Percentiles rank a stretch among this genome's conserved stretches.
These are phyloP conservation scores for Aureobasidium sp. DNA, from an alignment of 2,329 filamentous ascomycete species.

Conservation along the genomic window DNA sequence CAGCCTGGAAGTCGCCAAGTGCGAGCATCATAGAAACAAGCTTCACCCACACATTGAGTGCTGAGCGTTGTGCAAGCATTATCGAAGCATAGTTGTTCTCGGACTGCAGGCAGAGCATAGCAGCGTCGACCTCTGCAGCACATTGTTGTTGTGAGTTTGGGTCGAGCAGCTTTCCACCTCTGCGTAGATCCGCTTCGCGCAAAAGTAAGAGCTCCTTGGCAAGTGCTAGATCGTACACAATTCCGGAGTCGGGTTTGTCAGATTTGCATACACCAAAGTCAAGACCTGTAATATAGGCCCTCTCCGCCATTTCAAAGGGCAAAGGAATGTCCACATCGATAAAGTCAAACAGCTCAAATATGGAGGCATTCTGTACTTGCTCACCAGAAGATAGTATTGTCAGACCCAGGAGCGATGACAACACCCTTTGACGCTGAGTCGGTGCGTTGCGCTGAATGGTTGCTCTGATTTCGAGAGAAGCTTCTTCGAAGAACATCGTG, in stretches of 20 bases:
- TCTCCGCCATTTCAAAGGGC: constrained; percentile 41
- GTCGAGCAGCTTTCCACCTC: constrained; percentile 32
- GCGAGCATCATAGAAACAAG: constrained; percentile 77
- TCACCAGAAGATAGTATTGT: constrained; percentile 61
- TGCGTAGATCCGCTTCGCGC: constrained; percentile 56
- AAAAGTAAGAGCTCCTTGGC: constrained; percentile 68
- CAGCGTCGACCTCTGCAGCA: constrained; percentile 52
- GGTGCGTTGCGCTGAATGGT: constrained; percentile 65
- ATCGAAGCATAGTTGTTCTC: constrained; percentile 59
- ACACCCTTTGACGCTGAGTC: constrained; percentile 37
- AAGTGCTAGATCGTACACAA: constrained; percentile 62
- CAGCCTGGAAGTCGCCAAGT: constrained; percentile 69
- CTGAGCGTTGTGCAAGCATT: constrained; percentile 50
- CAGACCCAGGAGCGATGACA: constrained; percentile 67
- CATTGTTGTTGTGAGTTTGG: constrained; percentile 34
- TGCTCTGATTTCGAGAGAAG: constrained; percentile 74
- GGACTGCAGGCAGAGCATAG: constrained; percentile 56
- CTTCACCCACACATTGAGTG: constrained; percentile 77
- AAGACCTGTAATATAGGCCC: constrained; percentile 58
- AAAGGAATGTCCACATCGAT: constrained; percentile 56
- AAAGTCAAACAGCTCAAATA: constrained; percentile 94
- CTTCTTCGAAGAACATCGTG: constrained; percentile 74
- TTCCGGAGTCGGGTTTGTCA: constrained; percentile 50
- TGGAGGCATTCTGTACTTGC: constrained; percentile 59
- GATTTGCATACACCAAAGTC: constrained; percentile 61